Percentiles rank a stretch among this genome's conserved stretches.
Evolutionary conservation across 352 stramenopile species (phyloP).

Genomic region (Phytophthora pseudosyringae): DNA sequence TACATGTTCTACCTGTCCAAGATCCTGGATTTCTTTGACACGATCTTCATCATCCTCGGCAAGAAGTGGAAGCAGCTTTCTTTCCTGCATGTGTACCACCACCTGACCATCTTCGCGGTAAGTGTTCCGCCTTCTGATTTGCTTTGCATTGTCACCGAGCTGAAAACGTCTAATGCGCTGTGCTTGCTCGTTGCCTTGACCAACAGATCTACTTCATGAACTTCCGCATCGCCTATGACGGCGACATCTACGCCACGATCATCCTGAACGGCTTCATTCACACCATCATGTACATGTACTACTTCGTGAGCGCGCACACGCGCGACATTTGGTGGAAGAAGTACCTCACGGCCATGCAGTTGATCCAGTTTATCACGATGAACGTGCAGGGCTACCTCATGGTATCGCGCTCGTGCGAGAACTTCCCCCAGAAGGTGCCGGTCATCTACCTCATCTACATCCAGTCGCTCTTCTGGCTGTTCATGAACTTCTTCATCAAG

Average conservation of each 20-base stretch:
- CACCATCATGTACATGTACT: slow-evolving; percentile 99
- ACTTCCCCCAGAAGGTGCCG: slow-evolving; percentile 79
- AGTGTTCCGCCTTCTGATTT: slow-evolving; percentile 9
- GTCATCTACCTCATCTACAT: slow-evolving; percentile 96
- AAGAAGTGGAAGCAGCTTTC: slow-evolving; percentile 98
- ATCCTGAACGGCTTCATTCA: slow-evolving; percentile 98
- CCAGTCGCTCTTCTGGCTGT: slow-evolving; percentile 78
- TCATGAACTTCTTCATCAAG: slow-evolving; percentile 97
- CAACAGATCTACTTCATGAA: slow-evolving; percentile 96
- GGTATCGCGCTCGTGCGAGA: slow-evolving; percentile 90
- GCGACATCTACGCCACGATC: slow-evolving; percentile 97
- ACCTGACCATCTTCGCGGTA: slow-evolving; percentile 96
- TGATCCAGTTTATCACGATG: slow-evolving; percentile 95
- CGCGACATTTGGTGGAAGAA: slow-evolving; percentile 98
- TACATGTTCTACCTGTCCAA: slow-evolving; percentile 99
- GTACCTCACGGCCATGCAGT: slow-evolving; percentile 95
- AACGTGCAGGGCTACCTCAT: slow-evolving; percentile 79
- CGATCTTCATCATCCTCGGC: slow-evolving; percentile 98
- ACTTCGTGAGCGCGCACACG: slow-evolving; percentile 98
- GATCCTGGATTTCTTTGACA: slow-evolving; percentile 93
- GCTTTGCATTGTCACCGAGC: background rate
- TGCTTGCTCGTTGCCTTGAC: slow-evolving; percentile 8
- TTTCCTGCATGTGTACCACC: slow-evolving; percentile 98
- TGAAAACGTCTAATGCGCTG: slow-evolving; percentile 4
- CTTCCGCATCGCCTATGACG: slow-evolving; percentile 93